Conservation (phyloP, 805 yeast species). For the Candida ponderosae region DNA sequence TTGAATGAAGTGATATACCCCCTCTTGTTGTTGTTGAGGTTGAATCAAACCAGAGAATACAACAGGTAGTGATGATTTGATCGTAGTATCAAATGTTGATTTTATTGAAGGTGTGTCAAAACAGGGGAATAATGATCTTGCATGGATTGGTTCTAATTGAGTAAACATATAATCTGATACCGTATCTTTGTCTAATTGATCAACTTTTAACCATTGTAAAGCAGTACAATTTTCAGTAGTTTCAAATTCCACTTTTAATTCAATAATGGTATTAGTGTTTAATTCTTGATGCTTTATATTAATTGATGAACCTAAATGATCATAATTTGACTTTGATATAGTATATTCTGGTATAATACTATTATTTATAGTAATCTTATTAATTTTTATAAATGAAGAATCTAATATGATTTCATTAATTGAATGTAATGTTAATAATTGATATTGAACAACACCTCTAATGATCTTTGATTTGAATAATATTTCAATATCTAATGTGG, state of each 20-base stretch:
- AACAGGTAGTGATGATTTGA: slow-evolving; percentile 58
- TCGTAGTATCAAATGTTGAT: slow-evolving; percentile 49
- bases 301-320: slow-evolving; percentile 56
- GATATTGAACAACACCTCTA: slow-evolving; percentile 45
- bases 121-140: slow-evolving; percentile 80
- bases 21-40: slow-evolving; percentile 1
- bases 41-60: slow-evolving; percentile 59
- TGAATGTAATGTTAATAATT: slow-evolving; percentile 27
- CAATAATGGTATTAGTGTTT: slow-evolving; percentile 5
- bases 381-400: slow-evolving; percentile 52
- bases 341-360: slow-evolving; percentile 14
- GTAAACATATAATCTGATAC: slow-evolving; percentile 48
- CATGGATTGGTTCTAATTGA: slow-evolving; percentile 89
- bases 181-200: slow-evolving; percentile 66
- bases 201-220: slow-evolving; percentile 68
- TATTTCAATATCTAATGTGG: slow-evolving; percentile 46
- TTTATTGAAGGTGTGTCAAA: slow-evolving; percentile 88
- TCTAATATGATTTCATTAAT: slow-evolving; percentile 47
- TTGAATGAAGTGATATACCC: slow-evolving; percentile 42
- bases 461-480: slow-evolving; percentile 46
- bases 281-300: slow-evolving; percentile 11
- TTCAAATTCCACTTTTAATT: slow-evolving; percentile 41
- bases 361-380: slow-evolving; percentile 36
- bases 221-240: slow-evolving; percentile 80
- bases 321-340: slow-evolving; percentile 31